Evolutionary conservation across 2,329 filamentous ascomycete species (phyloP).

Genomic region (Cladosporium velox): DNA sequence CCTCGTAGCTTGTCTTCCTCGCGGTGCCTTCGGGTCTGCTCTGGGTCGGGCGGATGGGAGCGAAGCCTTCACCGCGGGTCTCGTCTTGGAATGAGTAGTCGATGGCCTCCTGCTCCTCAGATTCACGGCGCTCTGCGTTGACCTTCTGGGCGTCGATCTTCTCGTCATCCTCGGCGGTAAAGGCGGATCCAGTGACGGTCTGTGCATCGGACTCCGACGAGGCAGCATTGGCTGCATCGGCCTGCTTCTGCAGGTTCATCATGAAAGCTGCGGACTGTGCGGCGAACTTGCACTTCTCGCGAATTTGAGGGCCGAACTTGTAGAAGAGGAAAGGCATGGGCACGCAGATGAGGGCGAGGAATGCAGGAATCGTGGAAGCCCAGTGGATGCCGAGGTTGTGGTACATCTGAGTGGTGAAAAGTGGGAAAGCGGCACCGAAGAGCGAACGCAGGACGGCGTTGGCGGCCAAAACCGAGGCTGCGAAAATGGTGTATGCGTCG

Average conservation of each 20-base stretch:
- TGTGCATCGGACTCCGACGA: conserved; percentile 10
- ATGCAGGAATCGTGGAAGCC: conserved; percentile 72
- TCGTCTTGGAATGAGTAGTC: conserved; percentile 33
- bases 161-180: conserved; percentile 15
- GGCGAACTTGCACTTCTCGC: conserved; percentile 69
- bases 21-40: conserved; percentile 29
- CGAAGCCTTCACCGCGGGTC: conserved; percentile 26
- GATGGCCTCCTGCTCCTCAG: conserved; percentile 33
- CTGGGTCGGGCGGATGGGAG: conserved; percentile 27
- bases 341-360: conserved; percentile 70
- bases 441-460: conserved; percentile 79
- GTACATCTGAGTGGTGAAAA: conserved; percentile 71
- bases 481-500: conserved; percentile 72
- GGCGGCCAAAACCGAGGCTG: conserved; percentile 72
- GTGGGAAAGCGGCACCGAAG: conserved; percentile 75
- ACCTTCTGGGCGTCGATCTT: conserved; percentile 25
- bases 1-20: conserved; percentile 39
- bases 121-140: conserved; percentile 36
- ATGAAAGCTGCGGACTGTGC: conserved; percentile 61
- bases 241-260: conserved; percentile 45
- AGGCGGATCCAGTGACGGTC: conserved; percentile 16
- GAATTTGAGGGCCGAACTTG: conserved; percentile 66
- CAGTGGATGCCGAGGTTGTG: conserved; percentile 64
- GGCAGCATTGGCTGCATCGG: conserved; percentile 21
- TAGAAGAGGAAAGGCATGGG: conserved; percentile 78